A percentile compares a stretch with the other conserved stretches of the same genome.
Evolutionary conservation across 208 protist species (phyloP).

Genomic region (Porcisia hertigi): DNA sequence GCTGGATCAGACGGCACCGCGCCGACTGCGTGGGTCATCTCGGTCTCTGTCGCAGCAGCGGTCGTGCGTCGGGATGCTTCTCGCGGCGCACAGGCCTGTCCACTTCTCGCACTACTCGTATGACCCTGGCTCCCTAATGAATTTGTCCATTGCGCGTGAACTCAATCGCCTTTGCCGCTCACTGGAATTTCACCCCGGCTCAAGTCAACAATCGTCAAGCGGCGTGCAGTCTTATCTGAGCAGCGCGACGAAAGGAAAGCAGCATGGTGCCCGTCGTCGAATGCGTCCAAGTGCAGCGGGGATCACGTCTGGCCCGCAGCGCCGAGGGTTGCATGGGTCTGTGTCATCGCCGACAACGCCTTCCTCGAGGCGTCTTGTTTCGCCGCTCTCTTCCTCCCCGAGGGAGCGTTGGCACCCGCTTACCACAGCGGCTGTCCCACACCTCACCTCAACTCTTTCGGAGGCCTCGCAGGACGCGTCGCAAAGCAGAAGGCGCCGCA

Average conservation of each 20-base stretch:
- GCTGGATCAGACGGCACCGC: background rate
- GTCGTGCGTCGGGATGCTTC: background rate
- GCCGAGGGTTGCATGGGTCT: background rate
- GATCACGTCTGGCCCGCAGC: background rate
- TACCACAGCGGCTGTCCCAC: background rate
- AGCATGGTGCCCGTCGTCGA: background rate
- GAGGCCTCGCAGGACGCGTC: background rate
- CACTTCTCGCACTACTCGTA: conserved; percentile 12
- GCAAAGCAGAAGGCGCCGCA: conserved; percentile 18
- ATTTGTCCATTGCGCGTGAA: conserved; percentile 15
- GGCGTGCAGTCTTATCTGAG: background rate
- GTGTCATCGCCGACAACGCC: background rate
- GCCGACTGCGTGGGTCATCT: background rate
- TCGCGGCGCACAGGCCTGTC: background rate
- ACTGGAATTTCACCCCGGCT: conserved; percentile 1
- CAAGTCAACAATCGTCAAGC: background rate
- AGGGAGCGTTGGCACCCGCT: background rate
- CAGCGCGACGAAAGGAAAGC: background rate
- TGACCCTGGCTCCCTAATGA: conserved; percentile 13
- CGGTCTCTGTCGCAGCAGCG: background rate
- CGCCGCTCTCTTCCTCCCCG: background rate
- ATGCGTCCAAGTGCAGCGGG: background rate
- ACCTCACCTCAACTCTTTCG: background rate
- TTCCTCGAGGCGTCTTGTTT: background rate
- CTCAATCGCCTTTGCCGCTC: conserved; percentile 13